Base-by-base conservation (phyloP, 2,329 filamentous ascomycete species). In the Xylaria sp. region DNA sequence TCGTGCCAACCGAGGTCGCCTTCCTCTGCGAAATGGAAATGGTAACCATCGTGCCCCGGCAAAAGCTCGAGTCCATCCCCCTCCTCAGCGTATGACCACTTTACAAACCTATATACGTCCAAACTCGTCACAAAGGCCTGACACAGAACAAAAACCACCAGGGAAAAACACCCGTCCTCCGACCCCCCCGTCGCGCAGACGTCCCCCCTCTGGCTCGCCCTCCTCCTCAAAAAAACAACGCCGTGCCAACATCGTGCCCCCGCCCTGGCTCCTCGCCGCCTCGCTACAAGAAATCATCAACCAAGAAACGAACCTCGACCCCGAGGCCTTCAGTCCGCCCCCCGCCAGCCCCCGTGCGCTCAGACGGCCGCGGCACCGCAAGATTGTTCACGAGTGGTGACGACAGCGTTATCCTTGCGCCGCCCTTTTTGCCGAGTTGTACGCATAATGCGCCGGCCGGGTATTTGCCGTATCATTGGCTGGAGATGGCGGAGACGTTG, bases 21-120 rank as follows among this genome's bases (percentile, higher is more conserved):
- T 99, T 97, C 71, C 79, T 97, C 34, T 96, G 92, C 75, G 94
- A 99, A 78, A 97, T 97, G 92, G 93, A 97, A 78, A 84, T 91
- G 69, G 89, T 99, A 58, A 97, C 92, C 0, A 84, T 99, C 19
- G 86, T 97, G 54, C 94, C 94, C 42, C 90, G 94, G 57, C 92
- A 97, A 74, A 85, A 90, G 65, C 86, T 99, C 56, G 92, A 97
- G 66, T 85, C 85, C 67, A 89, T 99, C 64, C 82, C 90, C 68
- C 83, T 99, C 63, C 83, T 99, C 58, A 87, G 88, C 66, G 94
- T 97, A 80, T 88, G 84, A 60, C 56, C 42, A 11, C 30, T 1
- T 46, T 10, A 34, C 5, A 16, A 16, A 16, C 16, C 16, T 16
- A 16, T 16, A 7, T 11, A 34, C 34, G 30, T 11, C 30, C 52